Evolutionary conservation across 2,329 filamentous ascomycete species (phyloP), one percentile per base, ranked within the genome.

Genomic region (Ustilaginoidea virens): DNA sequence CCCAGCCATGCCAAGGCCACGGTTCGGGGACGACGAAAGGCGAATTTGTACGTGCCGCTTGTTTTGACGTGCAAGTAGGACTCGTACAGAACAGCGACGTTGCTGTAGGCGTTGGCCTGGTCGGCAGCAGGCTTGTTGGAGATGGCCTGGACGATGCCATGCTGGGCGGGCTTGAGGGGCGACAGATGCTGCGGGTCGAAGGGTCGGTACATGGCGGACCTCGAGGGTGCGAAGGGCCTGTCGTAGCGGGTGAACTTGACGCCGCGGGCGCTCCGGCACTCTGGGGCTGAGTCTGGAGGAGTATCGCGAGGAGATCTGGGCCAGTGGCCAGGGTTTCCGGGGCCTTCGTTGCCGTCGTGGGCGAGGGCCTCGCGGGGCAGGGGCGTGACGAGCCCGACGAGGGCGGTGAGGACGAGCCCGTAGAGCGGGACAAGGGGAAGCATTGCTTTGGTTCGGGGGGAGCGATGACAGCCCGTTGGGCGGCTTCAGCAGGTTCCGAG

Each of bases 391-490:
- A 20, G 16, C 14, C 27, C 8, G 17, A n/a, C 13, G 15, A 26
- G 10, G 17, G 28, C 23, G 11, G 25, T 14, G 22, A 30, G 15
- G 20, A 16, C 6, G 32, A 33, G n/a, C n/a, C n/a, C n/a, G n/a
- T n/a, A n/a, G n/a, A n/a, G n/a, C n/a, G n/a, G n/a, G n/a, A n/a
- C n/a, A n/a, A n/a, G n/a, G n/a, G n/a, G n/a, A n/a, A n/a, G n/a
- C n/a, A n/a, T n/a, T n/a, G n/a, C n/a, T n/a, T n/a, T n/a, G n/a
- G n/a, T n/a, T n/a, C n/a, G n/a, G n/a, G n/a, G n/a, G n/a, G n/a
- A n/a, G n/a, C n/a, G n/a, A n/a, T n/a, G n/a, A n/a, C n/a, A n/a
- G n/a, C n/a, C n/a, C n/a, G n/a, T n/a, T n/a, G n/a, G n/a, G n/a
- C n/a, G n/a, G n/a, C n/a, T n/a, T n/a, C n/a, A n/a, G n/a, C n/a